These are phyloP conservation scores for Cyberlindnera mycetangii DNA, from an alignment of 805 yeast species.

Conservation along the genomic window DNA sequence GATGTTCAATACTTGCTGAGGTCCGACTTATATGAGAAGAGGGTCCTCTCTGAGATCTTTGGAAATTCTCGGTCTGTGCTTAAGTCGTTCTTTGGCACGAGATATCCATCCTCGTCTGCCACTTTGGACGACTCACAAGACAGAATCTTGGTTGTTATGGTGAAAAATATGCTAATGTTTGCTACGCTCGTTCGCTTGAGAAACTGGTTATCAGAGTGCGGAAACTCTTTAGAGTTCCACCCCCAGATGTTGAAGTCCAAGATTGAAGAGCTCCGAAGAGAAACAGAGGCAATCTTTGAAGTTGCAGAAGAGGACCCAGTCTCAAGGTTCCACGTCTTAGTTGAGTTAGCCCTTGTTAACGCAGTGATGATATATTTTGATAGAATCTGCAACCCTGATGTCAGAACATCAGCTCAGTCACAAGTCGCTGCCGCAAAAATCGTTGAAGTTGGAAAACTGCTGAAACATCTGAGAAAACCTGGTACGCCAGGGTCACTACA, in stretches of 20 bases:
- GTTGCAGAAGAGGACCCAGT: constrained; percentile 1
- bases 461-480: neutral
- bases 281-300: constrained; percentile 4
- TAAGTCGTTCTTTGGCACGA: constrained; percentile 2
- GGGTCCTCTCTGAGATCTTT: constrained; percentile 7
- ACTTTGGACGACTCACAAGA: constrained; percentile 2
- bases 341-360: constrained; percentile 6
- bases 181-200: constrained; percentile 7
- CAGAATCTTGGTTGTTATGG: constrained; percentile 9
- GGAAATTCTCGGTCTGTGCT: constrained; percentile 2
- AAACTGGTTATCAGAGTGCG: constrained; percentile 10
- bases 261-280: constrained; percentile 4
- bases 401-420: constrained; percentile 6
- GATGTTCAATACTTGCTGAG: constrained; percentile 8
- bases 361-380: constrained; percentile 10
- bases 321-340: constrained; percentile 5
- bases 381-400: constrained; percentile 6
- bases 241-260: constrained; percentile 5
- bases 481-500: constrained; percentile 11
- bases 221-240: constrained; percentile 8
- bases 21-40: constrained; percentile 8
- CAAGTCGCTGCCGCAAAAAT: constrained; percentile 6
- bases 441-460: constrained; percentile 2
- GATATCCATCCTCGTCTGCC: constrained; percentile 3
- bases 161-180: constrained; percentile 12